A percentile compares a stretch with the other conserved stretches of the same genome.
Conservation (phyloP, 169 alveolate genomes). For the Plasmodium malariae region DNA sequence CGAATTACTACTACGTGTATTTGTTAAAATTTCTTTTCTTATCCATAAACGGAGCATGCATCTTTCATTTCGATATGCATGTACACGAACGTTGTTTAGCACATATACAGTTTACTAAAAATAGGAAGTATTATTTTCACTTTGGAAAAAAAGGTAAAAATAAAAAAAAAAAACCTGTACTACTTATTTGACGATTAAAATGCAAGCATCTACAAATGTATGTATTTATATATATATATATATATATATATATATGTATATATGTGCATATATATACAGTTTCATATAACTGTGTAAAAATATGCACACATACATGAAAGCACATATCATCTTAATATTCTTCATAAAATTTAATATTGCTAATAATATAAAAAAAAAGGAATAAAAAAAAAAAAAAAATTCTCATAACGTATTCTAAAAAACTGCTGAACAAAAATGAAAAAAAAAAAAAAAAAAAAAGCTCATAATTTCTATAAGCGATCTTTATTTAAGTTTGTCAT, state of each 20-base stretch:
- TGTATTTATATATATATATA: background rate
- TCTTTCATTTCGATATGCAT: background rate
- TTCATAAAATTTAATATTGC: background rate
- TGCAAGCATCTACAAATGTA: background rate
- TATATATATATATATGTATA: background rate
- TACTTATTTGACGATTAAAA: background rate
- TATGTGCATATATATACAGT: background rate
- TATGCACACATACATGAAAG: background rate
- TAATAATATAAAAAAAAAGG: background rate
- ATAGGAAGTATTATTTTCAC: background rate
- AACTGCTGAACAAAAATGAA: background rate
- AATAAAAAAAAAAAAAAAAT: background rate
- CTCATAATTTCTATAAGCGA: background rate
- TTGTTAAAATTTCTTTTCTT: background rate
- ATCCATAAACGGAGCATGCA: background rate
- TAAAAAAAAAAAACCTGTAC: too few relatives aligned
- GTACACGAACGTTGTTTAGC: background rate
- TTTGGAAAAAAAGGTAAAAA: background rate
- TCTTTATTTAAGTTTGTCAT: too few relatives aligned
- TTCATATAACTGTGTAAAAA: too few relatives aligned
- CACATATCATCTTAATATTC: background rate
- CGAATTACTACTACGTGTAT: background rate
- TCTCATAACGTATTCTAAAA: background rate
- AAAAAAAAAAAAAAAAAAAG: slow-evolving; percentile 10
- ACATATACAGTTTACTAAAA: background rate